Evolutionary conservation across 257 asterid species (phyloP).

Genomic region (Salvia miltiorrhiza): DNA sequence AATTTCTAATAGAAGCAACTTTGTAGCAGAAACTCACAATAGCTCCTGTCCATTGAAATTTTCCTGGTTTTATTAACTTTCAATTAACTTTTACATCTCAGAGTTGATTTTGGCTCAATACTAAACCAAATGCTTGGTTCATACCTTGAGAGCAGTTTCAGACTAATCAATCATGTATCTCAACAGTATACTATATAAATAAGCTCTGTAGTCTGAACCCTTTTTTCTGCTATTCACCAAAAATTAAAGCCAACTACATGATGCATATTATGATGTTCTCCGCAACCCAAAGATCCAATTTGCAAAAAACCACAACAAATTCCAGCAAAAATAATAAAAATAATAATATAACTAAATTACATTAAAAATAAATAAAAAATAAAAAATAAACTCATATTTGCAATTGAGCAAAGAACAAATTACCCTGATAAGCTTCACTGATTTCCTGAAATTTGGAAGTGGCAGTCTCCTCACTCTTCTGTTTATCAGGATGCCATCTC

Average conservation of each 20-base stretch:
- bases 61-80: neutral
- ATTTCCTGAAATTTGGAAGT: conserved; percentile 90
- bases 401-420: conserved; percentile 7
- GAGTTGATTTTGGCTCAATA: neutral
- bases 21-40: neutral
- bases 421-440: conserved; percentile 88
- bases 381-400: neutral
- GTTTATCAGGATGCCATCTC: conserved; percentile 99
- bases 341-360: neutral
- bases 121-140: neutral
- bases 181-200: neutral
- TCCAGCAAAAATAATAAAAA: neutral
- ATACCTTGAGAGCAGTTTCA: neutral
- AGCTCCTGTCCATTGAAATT: neutral
- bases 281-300: neutral
- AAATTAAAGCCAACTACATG: neutral
- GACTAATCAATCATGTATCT: neutral
- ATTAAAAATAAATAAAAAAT: too few relatives aligned
- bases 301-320: too few relatives aligned
- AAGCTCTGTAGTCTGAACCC: neutral
- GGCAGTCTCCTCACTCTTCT: conserved; percentile 55
- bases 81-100: neutral
- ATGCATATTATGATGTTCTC: neutral
- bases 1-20: neutral
- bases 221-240: neutral